Percentiles rank a stretch among this genome's conserved stretches.
Evolutionary conservation across 192 early-diverging fungal species (phyloP).

Genomic region (Umbelopsis ramanniana): DNA sequence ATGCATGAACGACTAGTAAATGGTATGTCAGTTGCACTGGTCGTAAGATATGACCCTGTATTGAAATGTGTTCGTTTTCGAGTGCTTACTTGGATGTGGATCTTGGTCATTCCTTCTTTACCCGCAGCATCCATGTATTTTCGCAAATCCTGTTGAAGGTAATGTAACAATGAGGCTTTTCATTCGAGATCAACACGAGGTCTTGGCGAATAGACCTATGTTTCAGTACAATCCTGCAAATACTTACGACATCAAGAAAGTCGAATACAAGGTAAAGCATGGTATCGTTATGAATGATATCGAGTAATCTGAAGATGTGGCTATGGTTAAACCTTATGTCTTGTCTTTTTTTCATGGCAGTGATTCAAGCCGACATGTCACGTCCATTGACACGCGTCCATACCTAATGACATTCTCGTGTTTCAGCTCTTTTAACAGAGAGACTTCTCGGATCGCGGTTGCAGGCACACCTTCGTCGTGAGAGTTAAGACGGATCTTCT

Average conservation of each 20-base stretch:
- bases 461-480: constrained; percentile 74
- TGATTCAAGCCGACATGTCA: not conserved
- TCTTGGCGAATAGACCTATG: constrained; percentile 61
- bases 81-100: constrained; percentile 36
- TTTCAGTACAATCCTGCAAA: not conserved
- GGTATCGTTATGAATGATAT: constrained; percentile 85
- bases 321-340: not conserved
- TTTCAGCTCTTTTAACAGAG: constrained; percentile 73
- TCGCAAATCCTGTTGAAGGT: constrained; percentile 34
- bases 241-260: constrained; percentile 82
- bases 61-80: not conserved
- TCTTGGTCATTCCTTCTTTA: constrained; percentile 28
- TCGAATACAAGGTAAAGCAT: constrained; percentile 97
- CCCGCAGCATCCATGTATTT: constrained; percentile 40
- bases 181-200: not conserved
- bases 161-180: not conserved
- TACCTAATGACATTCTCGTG: constrained; percentile 78
- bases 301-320: constrained; percentile 68
- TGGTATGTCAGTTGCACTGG: not conserved
- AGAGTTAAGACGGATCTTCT: constrained; percentile 72
- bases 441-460: constrained; percentile 79
- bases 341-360: not conserved
- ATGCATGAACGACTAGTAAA: constrained; percentile 84
- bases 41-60: not conserved
- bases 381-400: not conserved